Percentiles rank a stretch among this genome's conserved stretches.
These are phyloP conservation scores for Ganoderma sinense DNA, from an alignment of 1,284 basidiomycete genomes.

Conservation along the genomic window DNA sequence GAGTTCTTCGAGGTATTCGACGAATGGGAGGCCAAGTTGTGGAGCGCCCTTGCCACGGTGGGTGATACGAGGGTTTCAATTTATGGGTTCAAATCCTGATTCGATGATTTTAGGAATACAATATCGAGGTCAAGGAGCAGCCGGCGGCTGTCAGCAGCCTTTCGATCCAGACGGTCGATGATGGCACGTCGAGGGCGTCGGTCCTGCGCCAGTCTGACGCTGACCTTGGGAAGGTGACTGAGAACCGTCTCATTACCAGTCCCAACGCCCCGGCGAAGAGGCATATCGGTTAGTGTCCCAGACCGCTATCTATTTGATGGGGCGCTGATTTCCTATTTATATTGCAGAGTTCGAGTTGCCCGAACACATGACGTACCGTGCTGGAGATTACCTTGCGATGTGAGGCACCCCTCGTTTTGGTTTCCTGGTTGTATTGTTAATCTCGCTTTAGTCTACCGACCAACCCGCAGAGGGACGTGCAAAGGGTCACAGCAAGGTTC, in stretches of 20 bases:
- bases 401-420: constrained; percentile 26
- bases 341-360: constrained; percentile 51
- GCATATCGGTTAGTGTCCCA: constrained; percentile 46
- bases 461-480: constrained; percentile 49
- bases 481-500: constrained; percentile 48
- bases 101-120: constrained; percentile 39
- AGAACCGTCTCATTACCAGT: constrained; percentile 50
- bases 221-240: constrained; percentile 47
- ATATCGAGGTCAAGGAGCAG: constrained; percentile 32
- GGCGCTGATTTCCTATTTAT: not conserved
- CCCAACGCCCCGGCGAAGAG: constrained; percentile 49
- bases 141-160: constrained; percentile 31
- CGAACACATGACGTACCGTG: constrained; percentile 47
- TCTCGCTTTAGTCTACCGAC: constrained; percentile 43
- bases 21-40: constrained; percentile 51
- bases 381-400: constrained; percentile 61
- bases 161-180: constrained; percentile 44
- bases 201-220: constrained; percentile 50
- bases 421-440: not conserved
- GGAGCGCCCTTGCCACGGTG: constrained; percentile 47
- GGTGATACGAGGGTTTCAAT: not conserved
- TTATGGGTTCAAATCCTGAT: not conserved
- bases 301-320: not conserved
- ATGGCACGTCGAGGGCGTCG: constrained; percentile 44
- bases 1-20: constrained; percentile 57